These are phyloP conservation scores for Kitagawia praeruptora DNA, from an alignment of 129 eudicot species.

Conservation along the genomic window DNA sequence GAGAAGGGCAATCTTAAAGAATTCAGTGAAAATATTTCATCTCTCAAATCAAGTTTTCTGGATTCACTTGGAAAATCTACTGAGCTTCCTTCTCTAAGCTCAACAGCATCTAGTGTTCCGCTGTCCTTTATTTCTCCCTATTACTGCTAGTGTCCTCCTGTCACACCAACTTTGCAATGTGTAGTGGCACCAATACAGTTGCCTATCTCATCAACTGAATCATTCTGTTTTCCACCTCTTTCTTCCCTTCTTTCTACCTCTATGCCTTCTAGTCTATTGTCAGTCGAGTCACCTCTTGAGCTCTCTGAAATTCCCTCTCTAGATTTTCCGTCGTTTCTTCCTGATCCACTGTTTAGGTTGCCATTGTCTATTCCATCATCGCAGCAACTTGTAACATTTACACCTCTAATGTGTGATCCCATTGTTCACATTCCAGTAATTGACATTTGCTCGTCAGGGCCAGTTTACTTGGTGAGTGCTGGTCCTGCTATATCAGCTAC, in stretches of 20 bases:
- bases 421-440: slow-evolving; percentile 83
- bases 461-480: slow-evolving; percentile 69
- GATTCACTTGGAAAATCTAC: slow-evolving; percentile 36
- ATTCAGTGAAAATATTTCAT: slow-evolving; percentile 7
- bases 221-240: slow-evolving; percentile 63
- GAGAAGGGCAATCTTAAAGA: slow-evolving; percentile 25
- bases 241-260: slow-evolving; percentile 47
- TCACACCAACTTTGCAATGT: slow-evolving; percentile 40
- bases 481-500: slow-evolving; percentile 54
- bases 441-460: slow-evolving; percentile 79
- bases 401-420: slow-evolving; percentile 75
- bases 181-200: slow-evolving; percentile 30
- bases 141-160: slow-evolving; percentile 90
- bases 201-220: slow-evolving; percentile 40
- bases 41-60: slow-evolving; percentile 30
- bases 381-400: slow-evolving; percentile 62
- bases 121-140: slow-evolving; percentile 54
- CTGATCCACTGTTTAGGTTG: slow-evolving; percentile 46
- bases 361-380: slow-evolving; percentile 43
- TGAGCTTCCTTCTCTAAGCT: slow-evolving; percentile 16
- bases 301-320: slow-evolving; percentile 37
- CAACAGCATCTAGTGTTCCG: slow-evolving; percentile 25
- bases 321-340: slow-evolving; percentile 52
- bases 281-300: slow-evolving; percentile 40
- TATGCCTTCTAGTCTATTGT: slow-evolving; percentile 30